Conservation (phyloP, 441 rosid genomes). For the Raphanus hybrid region DNA sequence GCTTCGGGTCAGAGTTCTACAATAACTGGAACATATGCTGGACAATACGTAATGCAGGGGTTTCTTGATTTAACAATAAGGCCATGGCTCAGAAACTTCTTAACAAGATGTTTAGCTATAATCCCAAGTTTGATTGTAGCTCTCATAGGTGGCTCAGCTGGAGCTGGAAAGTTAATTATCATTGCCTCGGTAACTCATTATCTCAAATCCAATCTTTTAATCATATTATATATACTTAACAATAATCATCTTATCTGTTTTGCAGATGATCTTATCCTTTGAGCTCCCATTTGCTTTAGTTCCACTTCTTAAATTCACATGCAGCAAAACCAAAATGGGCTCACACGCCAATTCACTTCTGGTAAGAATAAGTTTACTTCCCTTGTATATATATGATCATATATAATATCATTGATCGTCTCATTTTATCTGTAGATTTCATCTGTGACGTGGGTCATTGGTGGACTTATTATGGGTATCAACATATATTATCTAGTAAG, state of each 20-base stretch:
- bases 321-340: conserved; percentile 86
- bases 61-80: conserved; percentile 71
- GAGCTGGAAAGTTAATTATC: conserved; percentile 84
- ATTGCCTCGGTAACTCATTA: conserved; percentile 69
- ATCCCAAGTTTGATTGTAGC: conserved; percentile 87
- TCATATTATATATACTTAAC: neutral
- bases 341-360: conserved; percentile 53
- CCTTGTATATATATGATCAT: neutral
- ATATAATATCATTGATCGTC: neutral
- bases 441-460: conserved; percentile 72
- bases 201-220: neutral
- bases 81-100: conserved; percentile 78
- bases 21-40: conserved; percentile 93
- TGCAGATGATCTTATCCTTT: conserved; percentile 89
- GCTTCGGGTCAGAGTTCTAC: conserved; percentile 96
- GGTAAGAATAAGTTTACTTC: conserved; percentile 47
- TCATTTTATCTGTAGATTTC: conserved; percentile 53
- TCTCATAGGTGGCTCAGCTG: conserved; percentile 81
- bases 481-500: conserved; percentile 69
- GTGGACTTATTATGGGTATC: conserved; percentile 74
- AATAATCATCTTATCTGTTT: conserved; percentile 3
- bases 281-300: conserved; percentile 92
- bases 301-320: conserved; percentile 92
- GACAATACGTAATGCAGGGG: conserved; percentile 91
- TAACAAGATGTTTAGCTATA: conserved; percentile 83